These are phyloP conservation scores for Xylariales sp. DNA, from an alignment of 2,329 filamentous ascomycete species.

Conservation along the genomic window DNA sequence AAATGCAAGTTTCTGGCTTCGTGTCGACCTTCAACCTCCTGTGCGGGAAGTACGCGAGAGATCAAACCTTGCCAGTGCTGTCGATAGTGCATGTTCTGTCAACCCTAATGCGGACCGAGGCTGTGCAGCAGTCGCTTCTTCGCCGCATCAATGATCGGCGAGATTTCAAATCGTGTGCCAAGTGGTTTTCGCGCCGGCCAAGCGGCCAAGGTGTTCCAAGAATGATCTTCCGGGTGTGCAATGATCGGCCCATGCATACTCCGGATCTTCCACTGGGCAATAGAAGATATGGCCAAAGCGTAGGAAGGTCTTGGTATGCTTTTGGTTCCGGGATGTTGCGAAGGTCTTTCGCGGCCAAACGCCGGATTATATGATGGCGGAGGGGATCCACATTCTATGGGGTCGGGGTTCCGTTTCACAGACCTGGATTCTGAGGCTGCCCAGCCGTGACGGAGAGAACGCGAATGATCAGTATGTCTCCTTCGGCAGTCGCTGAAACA, in stretches of 20 bases:
- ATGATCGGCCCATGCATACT: not conserved
- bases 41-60: too few relatives aligned
- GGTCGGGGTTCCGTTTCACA: slow-evolving; percentile 5
- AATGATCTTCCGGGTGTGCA: not conserved
- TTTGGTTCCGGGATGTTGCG: not conserved
- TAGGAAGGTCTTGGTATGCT: not conserved
- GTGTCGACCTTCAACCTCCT: too few relatives aligned
- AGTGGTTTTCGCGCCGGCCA: not conserved
- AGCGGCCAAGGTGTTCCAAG: too few relatives aligned
- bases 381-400: too few relatives aligned
- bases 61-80: too few relatives aligned
- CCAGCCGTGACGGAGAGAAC: slow-evolving; percentile 2
- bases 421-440: not conserved
- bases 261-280: not conserved
- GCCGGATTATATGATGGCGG: too few relatives aligned
- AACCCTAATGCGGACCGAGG: too few relatives aligned
- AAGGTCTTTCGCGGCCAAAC: too few relatives aligned
- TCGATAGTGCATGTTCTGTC: too few relatives aligned
- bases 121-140: too few relatives aligned
- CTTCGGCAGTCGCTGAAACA: not conserved
- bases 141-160: not conserved
- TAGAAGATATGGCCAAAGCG: not conserved
- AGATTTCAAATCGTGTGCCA: not conserved
- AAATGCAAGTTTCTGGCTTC: too few relatives aligned
- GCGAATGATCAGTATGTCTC: not conserved